Conservation (phyloP, 257 asterid species). For the Fraxinus cuspidata region DNA sequence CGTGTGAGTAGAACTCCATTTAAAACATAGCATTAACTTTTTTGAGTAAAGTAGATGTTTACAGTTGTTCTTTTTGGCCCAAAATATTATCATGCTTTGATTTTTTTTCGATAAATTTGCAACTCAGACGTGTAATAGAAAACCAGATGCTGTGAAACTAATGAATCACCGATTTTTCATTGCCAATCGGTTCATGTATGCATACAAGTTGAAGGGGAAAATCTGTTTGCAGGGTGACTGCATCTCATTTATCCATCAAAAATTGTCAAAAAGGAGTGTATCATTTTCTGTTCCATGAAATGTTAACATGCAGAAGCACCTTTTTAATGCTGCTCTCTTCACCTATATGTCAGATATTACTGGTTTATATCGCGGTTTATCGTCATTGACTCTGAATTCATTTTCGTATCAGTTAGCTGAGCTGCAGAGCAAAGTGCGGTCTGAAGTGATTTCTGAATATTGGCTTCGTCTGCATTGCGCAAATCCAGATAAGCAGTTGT, state of each 20-base stretch:
- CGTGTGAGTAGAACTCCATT: slow-evolving; percentile 11
- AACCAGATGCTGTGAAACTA: slow-evolving; percentile 2
- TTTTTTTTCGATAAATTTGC: slow-evolving; percentile 11
- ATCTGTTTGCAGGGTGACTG: neutral
- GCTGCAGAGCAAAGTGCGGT: slow-evolving; percentile 78
- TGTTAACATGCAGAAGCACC: neutral
- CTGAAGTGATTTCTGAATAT: slow-evolving; percentile 89
- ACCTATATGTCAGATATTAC: slow-evolving; percentile 20
- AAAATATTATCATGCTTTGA: neutral
- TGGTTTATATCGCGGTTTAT: slow-evolving; percentile 14
- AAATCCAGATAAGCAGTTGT: slow-evolving; percentile 84
- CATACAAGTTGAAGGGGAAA: neutral
- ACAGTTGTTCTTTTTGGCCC: neutral
- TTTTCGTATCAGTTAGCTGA: slow-evolving; percentile 66
- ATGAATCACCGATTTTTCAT: neutral
- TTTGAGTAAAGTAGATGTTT: neutral
- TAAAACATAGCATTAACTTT: neutral
- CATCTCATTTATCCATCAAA: neutral
- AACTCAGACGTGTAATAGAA: slow-evolving; percentile 6
- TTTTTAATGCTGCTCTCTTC: slow-evolving; percentile 5
- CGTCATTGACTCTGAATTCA: slow-evolving; percentile 24
- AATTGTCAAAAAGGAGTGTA: slow-evolving; percentile 4
- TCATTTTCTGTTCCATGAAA: neutral
- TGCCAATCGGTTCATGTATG: neutral
- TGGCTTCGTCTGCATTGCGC: slow-evolving; percentile 92